Evolutionary conservation across 2,329 filamentous ascomycete species (phyloP), one percentile per base, ranked within the genome.

Genomic region (Pseudovirgaria hyperparasitica): DNA sequence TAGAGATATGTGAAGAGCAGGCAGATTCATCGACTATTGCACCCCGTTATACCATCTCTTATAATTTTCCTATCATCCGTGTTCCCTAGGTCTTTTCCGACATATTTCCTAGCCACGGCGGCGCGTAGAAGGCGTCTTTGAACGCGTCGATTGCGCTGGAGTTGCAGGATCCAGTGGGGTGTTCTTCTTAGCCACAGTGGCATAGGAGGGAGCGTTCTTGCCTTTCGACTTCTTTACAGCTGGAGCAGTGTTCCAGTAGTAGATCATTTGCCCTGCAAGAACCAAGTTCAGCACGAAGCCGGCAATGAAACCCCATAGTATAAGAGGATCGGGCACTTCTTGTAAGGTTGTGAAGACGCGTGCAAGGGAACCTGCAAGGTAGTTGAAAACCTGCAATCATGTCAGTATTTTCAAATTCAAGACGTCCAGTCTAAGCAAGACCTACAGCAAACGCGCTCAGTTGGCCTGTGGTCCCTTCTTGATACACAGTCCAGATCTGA

Each of bases 331-430:
- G 53, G 92, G 81, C 33, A 98, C 90, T 63, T 98, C 90, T 50
- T 96, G 86, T 31, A 98, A 64, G 6, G 92, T 98, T 17, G 90
- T 98, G 58, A 94, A 98, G 61, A 98, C 92, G 50, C 90, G 81
- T 15, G 84, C 82, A 32, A 96, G 72, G 22, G 85, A 93, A 20
- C 92, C 90, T 42, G 76, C 67, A 45, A 98, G 82, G 59, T 93
- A 98, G 66, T 94, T 96, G 70, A 98, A 93, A 42, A 98, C 85
- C 86, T 94, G 45, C 2, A 16, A 7, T 22, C 19, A 15, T 14
- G 18, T 16, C 24, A 19, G 18, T 23, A 19, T 6, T 12, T 23
- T 6, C 22, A 9, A 19, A 13, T 22, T 22, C 7, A 17, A 10
- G 6, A n/a, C n/a, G 18, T n/a, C 23, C 14, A 34, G 13, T 20